Base-by-base conservation (phyloP, 1,139 yeast genomes). In the Pneumocystis sp. region DNA sequence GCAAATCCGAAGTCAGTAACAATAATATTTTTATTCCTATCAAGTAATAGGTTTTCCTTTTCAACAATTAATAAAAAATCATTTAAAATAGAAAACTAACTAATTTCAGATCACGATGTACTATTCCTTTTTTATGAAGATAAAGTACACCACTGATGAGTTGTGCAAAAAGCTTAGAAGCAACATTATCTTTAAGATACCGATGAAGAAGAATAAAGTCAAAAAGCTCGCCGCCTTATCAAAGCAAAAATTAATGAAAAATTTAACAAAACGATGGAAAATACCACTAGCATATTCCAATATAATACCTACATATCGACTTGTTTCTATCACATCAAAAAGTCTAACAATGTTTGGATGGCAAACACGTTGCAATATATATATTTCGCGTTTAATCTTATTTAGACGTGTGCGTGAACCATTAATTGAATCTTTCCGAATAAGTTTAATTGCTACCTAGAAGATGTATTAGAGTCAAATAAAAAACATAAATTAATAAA, bases 291-390 rank as follows among this genome's bases (percentile, higher is more conserved):
- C 97, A 76, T 91, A 93, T 73, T 93, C 97, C 67, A 93, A 79
- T 1, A 95, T 97, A 56, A 93, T 95, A 35, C 98, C 98, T 69
- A 93, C 91, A 74, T 93, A 91, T 74, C 89, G 88, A 66, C 95
- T 97, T 73, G 89, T 87, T 74, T 91, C 96, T 77, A 95, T 81
- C 44, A 93, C 97, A 73, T 91, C 97, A 67, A 90, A 96, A 66
- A 95, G 78, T 69, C 85, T 83, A 64, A 93, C 96, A 71, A 93
- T 90, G 75, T 95, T 93, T 37, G 98, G 97, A 76, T 93, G 99
- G 65, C 87, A 85, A 67, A 93, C 80, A 69, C 85, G 82, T 73
- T 89, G 89, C 68, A 93, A 78, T 6, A 96, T 95, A 73, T 89
- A 89, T 70, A 95, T 91, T 76, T 93, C 99, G 65, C 97, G 82